Conservation (phyloP, 768 basidiomycete genomes). For the Amanita pallidorosea region DNA sequence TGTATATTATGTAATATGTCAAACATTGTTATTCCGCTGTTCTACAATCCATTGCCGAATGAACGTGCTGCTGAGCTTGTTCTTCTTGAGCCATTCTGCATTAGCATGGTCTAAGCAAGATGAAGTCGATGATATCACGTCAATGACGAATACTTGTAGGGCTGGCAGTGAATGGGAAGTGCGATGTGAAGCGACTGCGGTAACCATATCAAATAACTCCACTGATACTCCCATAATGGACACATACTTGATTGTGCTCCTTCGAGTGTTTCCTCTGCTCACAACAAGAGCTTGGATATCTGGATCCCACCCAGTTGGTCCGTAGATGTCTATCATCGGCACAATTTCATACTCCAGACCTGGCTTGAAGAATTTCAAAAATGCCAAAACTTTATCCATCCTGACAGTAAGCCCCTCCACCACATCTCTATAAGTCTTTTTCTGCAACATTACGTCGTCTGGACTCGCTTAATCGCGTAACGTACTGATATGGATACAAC, state of each 20-base stretch:
- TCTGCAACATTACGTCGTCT: slow-evolving; percentile 64
- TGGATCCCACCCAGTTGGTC: slow-evolving; percentile 81
- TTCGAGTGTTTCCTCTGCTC: slow-evolving; percentile 73
- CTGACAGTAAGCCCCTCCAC: slow-evolving; percentile 55
- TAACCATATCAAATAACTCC: not conserved
- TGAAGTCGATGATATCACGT: slow-evolving; percentile 72
- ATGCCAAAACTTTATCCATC: slow-evolving; percentile 45
- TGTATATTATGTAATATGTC: not conserved
- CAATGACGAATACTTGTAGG: slow-evolving; percentile 68
- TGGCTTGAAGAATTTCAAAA: slow-evolving; percentile 63
- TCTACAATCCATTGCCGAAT: slow-evolving; percentile 81
- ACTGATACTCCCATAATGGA: not conserved
- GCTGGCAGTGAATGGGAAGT: slow-evolving; percentile 42
- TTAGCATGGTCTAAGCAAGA: slow-evolving; percentile 55
- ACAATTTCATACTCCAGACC: slow-evolving; percentile 56
- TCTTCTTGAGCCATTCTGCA: slow-evolving; percentile 53
- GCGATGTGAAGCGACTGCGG: slow-evolving; percentile 54
- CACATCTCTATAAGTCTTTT: slow-evolving; percentile 60
- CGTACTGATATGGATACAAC: not conserved
- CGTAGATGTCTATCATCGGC: slow-evolving; percentile 76
- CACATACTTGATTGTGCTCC: slow-evolving; percentile 68
- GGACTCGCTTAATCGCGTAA: not conserved
- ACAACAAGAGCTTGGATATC: slow-evolving; percentile 90
- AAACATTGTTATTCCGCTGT: not conserved
- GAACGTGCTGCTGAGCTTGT: slow-evolving; percentile 92